Evolutionary conservation across 2,329 filamentous ascomycete genomes (phyloP).

Genomic region (Colletotrichum neosansevieriae): DNA sequence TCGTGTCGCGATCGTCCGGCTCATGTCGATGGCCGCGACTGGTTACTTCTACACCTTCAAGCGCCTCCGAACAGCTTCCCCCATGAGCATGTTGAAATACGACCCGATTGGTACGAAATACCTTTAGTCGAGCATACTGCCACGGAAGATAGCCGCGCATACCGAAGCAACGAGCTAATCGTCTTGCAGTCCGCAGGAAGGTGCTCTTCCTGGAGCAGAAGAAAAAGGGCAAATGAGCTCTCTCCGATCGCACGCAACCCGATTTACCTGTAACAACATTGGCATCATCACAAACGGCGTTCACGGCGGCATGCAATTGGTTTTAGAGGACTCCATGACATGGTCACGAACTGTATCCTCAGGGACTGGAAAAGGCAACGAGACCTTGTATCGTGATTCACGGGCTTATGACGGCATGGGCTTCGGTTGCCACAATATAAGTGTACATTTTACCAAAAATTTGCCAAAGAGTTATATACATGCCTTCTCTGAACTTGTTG

Average conservation of each 20-base stretch:
- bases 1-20: constrained; percentile 90
- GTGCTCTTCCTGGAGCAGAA: constrained; percentile 97
- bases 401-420: not conserved
- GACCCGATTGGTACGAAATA: constrained; percentile 84
- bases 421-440: constrained; percentile 17
- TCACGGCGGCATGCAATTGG: constrained; percentile 38
- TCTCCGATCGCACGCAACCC: not conserved
- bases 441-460: constrained; percentile 31
- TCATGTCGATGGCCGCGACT: constrained; percentile 98
- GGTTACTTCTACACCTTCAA: constrained; percentile 95
- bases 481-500: not conserved
- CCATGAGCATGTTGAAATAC: constrained; percentile 98
- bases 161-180: constrained; percentile 6
- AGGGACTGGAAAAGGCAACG: constrained; percentile 1
- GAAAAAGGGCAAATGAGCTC: constrained; percentile 73
- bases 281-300: constrained; percentile 40
- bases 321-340: constrained; percentile 25
- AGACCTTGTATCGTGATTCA: not conserved
- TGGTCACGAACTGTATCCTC: constrained; percentile 8
- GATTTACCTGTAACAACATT: constrained; percentile 40
- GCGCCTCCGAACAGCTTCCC: constrained; percentile 82
- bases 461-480: constrained; percentile 3
- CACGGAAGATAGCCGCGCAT: no score
- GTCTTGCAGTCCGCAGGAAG: constrained; percentile 82
- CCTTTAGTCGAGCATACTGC: not conserved